Evolutionary conservation across 495 filamentous ascomycete species (phyloP).

Genomic region (Trichoderma gamsii): DNA sequence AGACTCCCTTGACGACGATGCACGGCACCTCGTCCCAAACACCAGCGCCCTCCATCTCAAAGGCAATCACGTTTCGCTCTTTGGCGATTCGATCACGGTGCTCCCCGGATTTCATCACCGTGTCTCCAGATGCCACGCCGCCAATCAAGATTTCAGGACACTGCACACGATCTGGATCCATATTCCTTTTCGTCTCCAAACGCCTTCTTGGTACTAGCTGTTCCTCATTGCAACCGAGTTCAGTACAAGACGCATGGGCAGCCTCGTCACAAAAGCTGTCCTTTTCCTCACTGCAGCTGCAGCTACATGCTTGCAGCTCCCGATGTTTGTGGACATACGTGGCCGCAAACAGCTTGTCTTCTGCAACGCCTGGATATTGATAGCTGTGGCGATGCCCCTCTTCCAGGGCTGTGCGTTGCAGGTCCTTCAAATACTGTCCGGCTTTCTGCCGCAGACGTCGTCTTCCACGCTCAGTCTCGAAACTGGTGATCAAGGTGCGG

Average conservation of each 20-base stretch:
- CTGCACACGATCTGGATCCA: neutral
- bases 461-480: slow-evolving; percentile 19
- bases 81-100: slow-evolving; percentile 23
- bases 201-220: slow-evolving; percentile 17
- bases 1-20: slow-evolving; percentile 36
- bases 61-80: slow-evolving; percentile 26
- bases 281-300: neutral
- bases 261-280: slow-evolving; percentile 17
- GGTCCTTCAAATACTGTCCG: slow-evolving; percentile 17
- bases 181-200: neutral
- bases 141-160: neutral
- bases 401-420: slow-evolving; percentile 15
- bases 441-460: slow-evolving; percentile 20
- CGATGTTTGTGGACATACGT: slow-evolving; percentile 31
- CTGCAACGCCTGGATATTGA: slow-evolving; percentile 19
- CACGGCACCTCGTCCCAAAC: slow-evolving; percentile 32
- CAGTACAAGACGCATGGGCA: slow-evolving; percentile 15
- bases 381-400: slow-evolving; percentile 16
- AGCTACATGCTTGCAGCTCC: neutral
- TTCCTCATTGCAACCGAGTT: slow-evolving; percentile 19
- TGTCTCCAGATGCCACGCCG: slow-evolving; percentile 25
- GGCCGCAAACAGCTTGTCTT: slow-evolving; percentile 29
- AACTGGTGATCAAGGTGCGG: slow-evolving; percentile 22
- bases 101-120: slow-evolving; percentile 26
- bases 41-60: slow-evolving; percentile 42